Evolutionary conservation across 2,329 filamentous ascomycete genomes (phyloP).

Genomic region (Aureobasidium uvarum): DNA sequence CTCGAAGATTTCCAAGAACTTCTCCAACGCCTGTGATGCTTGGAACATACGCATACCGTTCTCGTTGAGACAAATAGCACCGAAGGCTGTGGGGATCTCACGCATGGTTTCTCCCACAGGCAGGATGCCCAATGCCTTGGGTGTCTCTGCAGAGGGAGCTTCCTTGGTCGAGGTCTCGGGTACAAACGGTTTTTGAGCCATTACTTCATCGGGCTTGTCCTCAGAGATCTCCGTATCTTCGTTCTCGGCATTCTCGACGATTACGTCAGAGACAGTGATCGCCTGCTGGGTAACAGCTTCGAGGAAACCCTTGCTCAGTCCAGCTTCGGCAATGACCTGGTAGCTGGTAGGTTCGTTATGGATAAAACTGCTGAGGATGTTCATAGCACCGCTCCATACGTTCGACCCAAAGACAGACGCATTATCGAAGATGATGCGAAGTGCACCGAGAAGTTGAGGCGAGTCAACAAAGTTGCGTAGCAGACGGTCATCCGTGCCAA

Average conservation of each 20-base stretch:
- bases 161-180: background rate
- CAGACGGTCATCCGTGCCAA: conserved; percentile 80
- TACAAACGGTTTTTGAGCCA: background rate
- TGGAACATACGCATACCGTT: conserved; percentile 84
- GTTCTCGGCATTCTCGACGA: conserved; percentile 13
- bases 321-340: conserved; percentile 89
- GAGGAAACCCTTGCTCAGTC: conserved; percentile 80
- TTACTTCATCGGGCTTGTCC: background rate
- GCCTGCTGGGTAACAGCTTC: conserved; percentile 66
- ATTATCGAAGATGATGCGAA: conserved; percentile 79
- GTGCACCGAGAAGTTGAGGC: conserved; percentile 72
- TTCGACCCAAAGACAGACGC: conserved; percentile 80
- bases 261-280: conserved; percentile 32
- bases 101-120: conserved; percentile 86
- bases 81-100: conserved; percentile 82
- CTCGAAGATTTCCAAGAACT: conserved; percentile 95
- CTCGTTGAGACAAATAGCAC: conserved; percentile 89
- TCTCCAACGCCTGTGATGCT: conserved; percentile 75
- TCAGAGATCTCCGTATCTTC: background rate
- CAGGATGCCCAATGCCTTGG: conserved; percentile 68
- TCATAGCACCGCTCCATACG: conserved; percentile 93
- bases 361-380: conserved; percentile 91
- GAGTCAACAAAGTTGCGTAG: conserved; percentile 94
- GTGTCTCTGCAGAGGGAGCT: background rate
- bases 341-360: conserved; percentile 99